Evolutionary conservation across 1,284 basidiomycete genomes (phyloP).

Genomic region (Tylopilus sp.): DNA sequence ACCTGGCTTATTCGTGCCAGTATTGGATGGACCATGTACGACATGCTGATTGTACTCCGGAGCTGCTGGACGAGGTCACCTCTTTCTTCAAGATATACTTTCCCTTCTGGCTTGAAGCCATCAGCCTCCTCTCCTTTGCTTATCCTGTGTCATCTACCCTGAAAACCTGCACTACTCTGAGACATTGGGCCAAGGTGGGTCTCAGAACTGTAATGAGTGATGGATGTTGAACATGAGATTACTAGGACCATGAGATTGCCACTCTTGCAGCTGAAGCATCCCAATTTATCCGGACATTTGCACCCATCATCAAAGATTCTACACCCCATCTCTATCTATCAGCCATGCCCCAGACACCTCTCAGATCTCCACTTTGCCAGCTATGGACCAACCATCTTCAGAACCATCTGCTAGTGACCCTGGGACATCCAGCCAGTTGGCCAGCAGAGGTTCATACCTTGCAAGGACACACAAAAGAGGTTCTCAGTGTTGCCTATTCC

Average conservation of each 20-base stretch:
- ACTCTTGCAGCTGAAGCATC: conserved; percentile 19
- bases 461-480: conserved; percentile 8
- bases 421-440: conserved; percentile 16
- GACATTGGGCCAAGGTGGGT: conserved; percentile 20
- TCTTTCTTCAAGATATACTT: conserved; percentile 20
- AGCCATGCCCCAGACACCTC: conserved; percentile 27
- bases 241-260: conserved; percentile 16
- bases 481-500: conserved; percentile 19
- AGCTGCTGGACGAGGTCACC: conserved; percentile 14
- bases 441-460: conserved; percentile 19
- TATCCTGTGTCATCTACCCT: conserved; percentile 10
- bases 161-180: conserved; percentile 7
- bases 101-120: conserved; percentile 22
- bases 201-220: neutral
- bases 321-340: conserved; percentile 25
- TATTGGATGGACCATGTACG: conserved; percentile 24
- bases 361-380: conserved; percentile 12
- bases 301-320: conserved; percentile 16
- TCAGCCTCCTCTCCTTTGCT: conserved; percentile 19
- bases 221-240: conserved; percentile 2
- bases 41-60: conserved; percentile 7
- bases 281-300: conserved; percentile 20
- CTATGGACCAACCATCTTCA: conserved; percentile 20
- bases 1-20: conserved; percentile 16
- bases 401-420: conserved; percentile 5